Conservation (phyloP, 768 basidiomycete genomes). For the Hericium alpestre region DNA sequence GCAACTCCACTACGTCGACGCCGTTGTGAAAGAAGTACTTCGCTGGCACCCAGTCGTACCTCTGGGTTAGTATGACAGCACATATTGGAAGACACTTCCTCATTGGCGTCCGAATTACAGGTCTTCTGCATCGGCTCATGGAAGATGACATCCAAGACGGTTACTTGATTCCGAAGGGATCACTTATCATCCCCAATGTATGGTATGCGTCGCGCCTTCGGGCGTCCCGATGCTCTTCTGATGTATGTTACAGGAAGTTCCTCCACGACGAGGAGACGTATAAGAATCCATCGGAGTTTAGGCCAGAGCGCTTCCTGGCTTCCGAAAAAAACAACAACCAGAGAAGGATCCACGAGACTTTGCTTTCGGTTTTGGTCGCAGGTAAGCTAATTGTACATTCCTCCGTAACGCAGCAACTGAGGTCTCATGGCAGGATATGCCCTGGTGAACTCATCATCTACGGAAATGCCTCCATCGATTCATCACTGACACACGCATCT, state of each 20-base stretch:
- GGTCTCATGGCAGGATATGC: background rate
- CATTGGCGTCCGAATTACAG: constrained; percentile 2
- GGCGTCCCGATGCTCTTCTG: no score
- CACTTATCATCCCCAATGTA: constrained; percentile 24
- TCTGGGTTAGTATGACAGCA: constrained; percentile 1
- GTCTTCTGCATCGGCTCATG: constrained; percentile 24
- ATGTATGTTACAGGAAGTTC: constrained; percentile 15
- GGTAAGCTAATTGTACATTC: constrained; percentile 5
- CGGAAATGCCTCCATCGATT: background rate
- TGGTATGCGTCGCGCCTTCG: constrained; percentile 16
- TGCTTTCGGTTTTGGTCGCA: constrained; percentile 19
- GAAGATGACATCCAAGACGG: constrained; percentile 28
- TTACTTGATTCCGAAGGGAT: constrained; percentile 28
- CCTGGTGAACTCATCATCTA: background rate
- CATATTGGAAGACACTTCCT: background rate
- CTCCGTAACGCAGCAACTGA: background rate
- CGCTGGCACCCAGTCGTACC: constrained; percentile 15
- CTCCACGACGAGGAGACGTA: constrained; percentile 20
- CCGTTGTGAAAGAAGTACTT: constrained; percentile 15
- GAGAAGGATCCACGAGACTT: constrained; percentile 13
- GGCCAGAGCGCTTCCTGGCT: constrained; percentile 20
- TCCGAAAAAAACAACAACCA: constrained; percentile 7
- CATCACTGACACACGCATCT: background rate
- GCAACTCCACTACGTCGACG: constrained; percentile 14
- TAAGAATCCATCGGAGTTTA: constrained; percentile 17